Percentiles rank a stretch among this genome's conserved stretches.
Conservation (phyloP, 345 rosid genomes). For the Eucalyptus decipiens region DNA sequence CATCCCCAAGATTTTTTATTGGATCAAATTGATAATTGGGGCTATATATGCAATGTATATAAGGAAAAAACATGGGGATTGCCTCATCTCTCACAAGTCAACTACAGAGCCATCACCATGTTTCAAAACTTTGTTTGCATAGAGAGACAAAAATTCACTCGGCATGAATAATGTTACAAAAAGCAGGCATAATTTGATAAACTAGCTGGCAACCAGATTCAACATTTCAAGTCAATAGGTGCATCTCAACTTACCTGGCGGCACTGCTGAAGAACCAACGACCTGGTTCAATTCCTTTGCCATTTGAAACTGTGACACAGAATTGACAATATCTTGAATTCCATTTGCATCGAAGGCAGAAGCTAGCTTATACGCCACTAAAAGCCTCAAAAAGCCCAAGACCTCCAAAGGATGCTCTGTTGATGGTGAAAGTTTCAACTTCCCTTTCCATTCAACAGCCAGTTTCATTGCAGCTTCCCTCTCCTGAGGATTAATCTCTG, state of each 20-base stretch:
- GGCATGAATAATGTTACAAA: not conserved
- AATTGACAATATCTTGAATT: conserved; percentile 5
- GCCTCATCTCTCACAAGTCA: not conserved
- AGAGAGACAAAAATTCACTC: not conserved
- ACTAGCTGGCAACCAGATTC: not conserved
- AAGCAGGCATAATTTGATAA: not conserved
- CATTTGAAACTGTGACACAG: not conserved
- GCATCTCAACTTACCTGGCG: not conserved
- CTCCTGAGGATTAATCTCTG: conserved; percentile 4
- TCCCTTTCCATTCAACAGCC: conserved; percentile 23
- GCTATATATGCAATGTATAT: not conserved
- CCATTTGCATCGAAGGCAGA: conserved; percentile 9
- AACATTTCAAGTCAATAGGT: not conserved
- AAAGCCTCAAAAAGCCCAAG: conserved; percentile 17
- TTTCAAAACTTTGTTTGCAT: not conserved
- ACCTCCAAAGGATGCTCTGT: conserved; percentile 14
- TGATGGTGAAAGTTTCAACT: not conserved
- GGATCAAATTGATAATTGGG: not conserved
- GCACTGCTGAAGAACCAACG: conserved; percentile 9
- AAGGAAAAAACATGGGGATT: not conserved
- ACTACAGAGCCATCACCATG: not conserved
- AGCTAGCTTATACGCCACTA: conserved; percentile 20
- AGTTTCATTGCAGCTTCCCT: conserved; percentile 15
- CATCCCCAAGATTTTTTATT: not conserved
- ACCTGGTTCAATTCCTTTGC: conserved; percentile 2